Evolutionary conservation across 2,329 filamentous ascomycete genomes (phyloP), one percentile per base, ranked within the genome.

Genomic region (Ilyonectria robusta): DNA sequence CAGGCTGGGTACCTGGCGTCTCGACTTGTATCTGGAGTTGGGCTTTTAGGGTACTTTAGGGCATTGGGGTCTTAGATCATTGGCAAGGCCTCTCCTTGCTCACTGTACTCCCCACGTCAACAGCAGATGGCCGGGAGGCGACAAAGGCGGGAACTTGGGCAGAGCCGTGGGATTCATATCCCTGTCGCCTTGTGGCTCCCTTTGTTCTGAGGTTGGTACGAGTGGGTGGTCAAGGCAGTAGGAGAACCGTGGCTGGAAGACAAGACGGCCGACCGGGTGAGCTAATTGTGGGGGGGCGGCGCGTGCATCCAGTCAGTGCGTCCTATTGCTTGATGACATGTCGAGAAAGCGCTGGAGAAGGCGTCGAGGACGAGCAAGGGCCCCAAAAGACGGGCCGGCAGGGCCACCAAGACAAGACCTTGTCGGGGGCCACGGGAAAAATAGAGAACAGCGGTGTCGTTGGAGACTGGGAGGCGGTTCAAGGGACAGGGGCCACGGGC

Each of bases 151-250:
- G 62, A 68, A 70, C 66, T 59, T 69, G 66, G 66, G 66, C 64
- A 65, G 65, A 72, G 64, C 64, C 62, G 70, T 68, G 71, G 75
- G 75, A 77, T 73, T 57, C 55, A 10, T 10, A 77, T 72, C 75
- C 75, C 72, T 77, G 75, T 62, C 40, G 42, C 67, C 67, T 63
- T 65, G 56, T 66, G 68, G 71, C 71, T 73, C 62, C 69, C 64
- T 64, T 37, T 51, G 40, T 66, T 64, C 58, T 60, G 58, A 29
- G 48, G 66, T 72, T 63, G 61, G 72, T 29, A 54, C 69, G 56
- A 68, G 65, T 66, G 57, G 71, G 66, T 62, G 59, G 65, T 71
- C 67, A 66, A 69, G 31, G 66, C 44, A 65, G 56, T 63, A 53
- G 56, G 67, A 62, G 63, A 72, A 57, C 51, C 57, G 40, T 31